A percentile compares a stretch with the other conserved stretches of the same genome.
phyloP scores from a whole-genome alignment of 495 filamentous ascomycete species.

The Podospora anserina region DNA sequence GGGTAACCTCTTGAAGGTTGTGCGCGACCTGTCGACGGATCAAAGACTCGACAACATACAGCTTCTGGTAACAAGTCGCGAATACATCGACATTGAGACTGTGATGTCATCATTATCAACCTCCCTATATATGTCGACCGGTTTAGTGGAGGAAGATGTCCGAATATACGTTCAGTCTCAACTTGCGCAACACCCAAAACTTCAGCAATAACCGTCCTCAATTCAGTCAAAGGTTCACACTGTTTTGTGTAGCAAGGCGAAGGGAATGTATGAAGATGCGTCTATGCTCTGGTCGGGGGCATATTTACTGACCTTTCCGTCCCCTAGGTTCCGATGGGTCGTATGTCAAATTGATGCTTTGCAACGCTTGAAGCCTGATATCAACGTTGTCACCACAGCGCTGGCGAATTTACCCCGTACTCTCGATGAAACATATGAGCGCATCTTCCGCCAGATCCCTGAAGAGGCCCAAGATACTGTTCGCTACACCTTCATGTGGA shows the following conservation, averaged over 20 bases:
- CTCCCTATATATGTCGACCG: slow-evolving; percentile 19
- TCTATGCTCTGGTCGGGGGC: no score
- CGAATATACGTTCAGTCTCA: neutral
- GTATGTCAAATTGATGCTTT: slow-evolving; percentile 44
- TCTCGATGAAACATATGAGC: slow-evolving; percentile 4
- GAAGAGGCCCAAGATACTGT: neutral
- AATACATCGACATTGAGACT: slow-evolving; percentile 41
- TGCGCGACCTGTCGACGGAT: slow-evolving; percentile 30
- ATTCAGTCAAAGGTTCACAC: no score
- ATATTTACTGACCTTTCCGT: no score
- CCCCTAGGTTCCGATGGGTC: slow-evolving; percentile 40
- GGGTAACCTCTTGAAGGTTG: slow-evolving; percentile 21
- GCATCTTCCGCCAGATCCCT: neutral
- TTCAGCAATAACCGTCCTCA: no score
- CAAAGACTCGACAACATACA: slow-evolving; percentile 34
- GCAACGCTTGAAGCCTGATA: neutral
- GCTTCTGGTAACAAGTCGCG: slow-evolving; percentile 42
- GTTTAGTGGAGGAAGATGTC: slow-evolving; percentile 13
- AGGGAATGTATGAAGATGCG: no score
- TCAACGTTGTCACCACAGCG: neutral
- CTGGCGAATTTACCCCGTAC: neutral
- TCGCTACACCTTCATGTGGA: neutral
- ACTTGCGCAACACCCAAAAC: no score
- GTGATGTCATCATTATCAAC: slow-evolving; percentile 16
- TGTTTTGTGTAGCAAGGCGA: no score